Percentiles rank a stretch among this genome's conserved stretches.
Conservation (phyloP, 768 basidiomycete genomes). For the Lactifluus rugatus region DNA sequence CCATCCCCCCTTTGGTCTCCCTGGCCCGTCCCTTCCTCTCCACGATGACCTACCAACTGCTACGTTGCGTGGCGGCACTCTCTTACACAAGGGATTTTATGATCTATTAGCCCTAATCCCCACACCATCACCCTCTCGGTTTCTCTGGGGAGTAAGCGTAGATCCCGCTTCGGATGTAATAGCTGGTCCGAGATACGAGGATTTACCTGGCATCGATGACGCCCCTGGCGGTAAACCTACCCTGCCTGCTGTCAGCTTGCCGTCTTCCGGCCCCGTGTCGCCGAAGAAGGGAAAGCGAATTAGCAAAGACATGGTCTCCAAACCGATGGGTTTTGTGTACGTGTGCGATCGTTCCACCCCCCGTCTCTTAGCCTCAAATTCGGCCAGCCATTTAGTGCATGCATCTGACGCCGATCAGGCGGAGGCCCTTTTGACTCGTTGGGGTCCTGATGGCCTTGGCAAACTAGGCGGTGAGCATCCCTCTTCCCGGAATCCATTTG, state of each 20-base stretch:
- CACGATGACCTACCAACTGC: conserved; percentile 37
- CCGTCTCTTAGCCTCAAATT: conserved; percentile 18
- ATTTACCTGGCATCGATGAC: conserved; percentile 31
- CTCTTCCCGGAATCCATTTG: conserved; percentile 9
- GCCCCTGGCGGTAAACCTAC: conserved; percentile 20
- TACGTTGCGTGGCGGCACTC: conserved; percentile 54
- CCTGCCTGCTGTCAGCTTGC: conserved; percentile 24
- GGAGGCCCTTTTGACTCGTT: conserved; percentile 75
- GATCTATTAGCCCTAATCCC: conserved; percentile 74
- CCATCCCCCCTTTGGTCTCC: conserved; percentile 23
- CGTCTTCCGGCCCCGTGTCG: conserved; percentile 23
- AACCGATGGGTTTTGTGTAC: conserved; percentile 76
- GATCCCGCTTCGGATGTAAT: conserved; percentile 31
- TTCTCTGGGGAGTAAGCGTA: conserved; percentile 41
- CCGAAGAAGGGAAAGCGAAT: conserved; percentile 53
- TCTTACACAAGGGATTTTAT: conserved; percentile 87
- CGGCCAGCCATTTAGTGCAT: conserved; percentile 73
- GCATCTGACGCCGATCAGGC: conserved; percentile 86
- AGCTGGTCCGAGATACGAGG: conserved; percentile 64
- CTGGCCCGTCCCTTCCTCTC: conserved; percentile 21
- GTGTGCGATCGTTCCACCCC: conserved; percentile 27
- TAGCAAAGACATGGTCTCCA: conserved; percentile 85
- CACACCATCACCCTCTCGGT: conserved; percentile 49
- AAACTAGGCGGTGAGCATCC: conserved; percentile 67
- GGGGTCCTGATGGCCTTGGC: conserved; percentile 83